Evolutionary conservation across 352 stramenopile genomes (phyloP), one percentile per base, ranked within the genome.

Genomic region (Phytophthora niederhauseri): DNA sequence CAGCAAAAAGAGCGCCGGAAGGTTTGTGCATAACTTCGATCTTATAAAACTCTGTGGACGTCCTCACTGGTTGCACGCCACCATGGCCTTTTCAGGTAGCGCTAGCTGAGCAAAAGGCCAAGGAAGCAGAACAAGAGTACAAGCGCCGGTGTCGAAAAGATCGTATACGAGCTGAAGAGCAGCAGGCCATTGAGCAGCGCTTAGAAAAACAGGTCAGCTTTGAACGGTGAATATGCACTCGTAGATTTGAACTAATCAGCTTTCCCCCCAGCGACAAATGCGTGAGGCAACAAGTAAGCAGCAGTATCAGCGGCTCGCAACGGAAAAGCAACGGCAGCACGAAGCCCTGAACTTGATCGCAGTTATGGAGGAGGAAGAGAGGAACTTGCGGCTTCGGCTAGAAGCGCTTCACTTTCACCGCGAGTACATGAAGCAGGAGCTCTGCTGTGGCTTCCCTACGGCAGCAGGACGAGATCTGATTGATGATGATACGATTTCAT

Each of bases 381-480:
- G 73, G 34, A 86, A 84, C 53, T 38, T 90, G 22, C 46, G 67
- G 26, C 36, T 91, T 14, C 77, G 83, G 22, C 52, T 91, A 22
- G 76, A 91, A 55, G 81, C 81, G 20, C 79, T 91, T 31, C 70
- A 77, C 31, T 72, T 86, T n/a, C 83, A 89, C 38, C 81, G 88
- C 34, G 54, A 81, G 31, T 73, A 82, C 57, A 78, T 90, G 59
- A 61, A 79, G 22, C 72, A 76, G 57, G 51, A 72, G n/a, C 20
- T 77, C 28, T 58, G 50, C 17, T n/a, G 46, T 54, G 59, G 12
- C 22, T 53, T 51, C 28, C 36, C 46, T 46, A n/a, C 38, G 38
- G 15, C 48, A 46, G 41, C 45, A 41, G 22, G 49, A 36, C 20
- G 26, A 24, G 19, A 60, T 55, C 56, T 61, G 61, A 66, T 67